Evolutionary conservation across 164 flowering plant species (phyloP).

Genomic region (Houttuynia cordata): DNA sequence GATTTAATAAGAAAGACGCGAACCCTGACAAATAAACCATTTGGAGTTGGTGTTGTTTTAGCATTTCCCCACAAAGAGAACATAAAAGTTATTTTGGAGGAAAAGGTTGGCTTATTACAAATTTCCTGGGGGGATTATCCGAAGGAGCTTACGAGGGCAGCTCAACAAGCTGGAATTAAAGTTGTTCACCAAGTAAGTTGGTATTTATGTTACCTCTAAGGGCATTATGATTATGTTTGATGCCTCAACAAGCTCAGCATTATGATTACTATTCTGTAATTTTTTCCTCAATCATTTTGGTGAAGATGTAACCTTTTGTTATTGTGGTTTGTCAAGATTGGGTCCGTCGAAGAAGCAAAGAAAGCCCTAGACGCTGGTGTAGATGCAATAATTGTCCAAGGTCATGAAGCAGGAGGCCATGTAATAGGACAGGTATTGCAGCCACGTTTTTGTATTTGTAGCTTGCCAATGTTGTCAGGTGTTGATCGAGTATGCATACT

Average conservation of each 20-base stretch:
- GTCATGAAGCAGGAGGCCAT: constrained; percentile 93
- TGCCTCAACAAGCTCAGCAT: too few species aligned
- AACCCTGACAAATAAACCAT: constrained; percentile 64
- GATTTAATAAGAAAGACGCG: constrained; percentile 70
- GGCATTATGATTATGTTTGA: not conserved
- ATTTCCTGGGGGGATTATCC: constrained; percentile 83
- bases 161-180: constrained; percentile 74
- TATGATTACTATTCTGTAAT: too few species aligned
- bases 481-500: too few species aligned
- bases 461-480: too few species aligned
- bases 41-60: constrained; percentile 74
- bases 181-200: constrained; percentile 71
- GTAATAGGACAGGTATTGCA: constrained; percentile 67
- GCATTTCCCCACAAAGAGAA: constrained; percentile 77
- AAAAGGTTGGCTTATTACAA: constrained; percentile 66
- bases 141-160: constrained; percentile 50
- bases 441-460: not conserved
- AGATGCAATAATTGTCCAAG: constrained; percentile 94
- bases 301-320: not conserved
- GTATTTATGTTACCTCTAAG: not conserved
- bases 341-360: constrained; percentile 54
- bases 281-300: too few species aligned
- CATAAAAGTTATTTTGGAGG: constrained; percentile 58
- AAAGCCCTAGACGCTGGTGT: constrained; percentile 58
- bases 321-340: constrained; percentile 38